A percentile compares a stretch with the other conserved stretches of the same genome.
These are phyloP conservation scores for Tetrapisispora namnaoensis DNA, from an alignment of 805 yeast genomes.

Conservation along the genomic window DNA sequence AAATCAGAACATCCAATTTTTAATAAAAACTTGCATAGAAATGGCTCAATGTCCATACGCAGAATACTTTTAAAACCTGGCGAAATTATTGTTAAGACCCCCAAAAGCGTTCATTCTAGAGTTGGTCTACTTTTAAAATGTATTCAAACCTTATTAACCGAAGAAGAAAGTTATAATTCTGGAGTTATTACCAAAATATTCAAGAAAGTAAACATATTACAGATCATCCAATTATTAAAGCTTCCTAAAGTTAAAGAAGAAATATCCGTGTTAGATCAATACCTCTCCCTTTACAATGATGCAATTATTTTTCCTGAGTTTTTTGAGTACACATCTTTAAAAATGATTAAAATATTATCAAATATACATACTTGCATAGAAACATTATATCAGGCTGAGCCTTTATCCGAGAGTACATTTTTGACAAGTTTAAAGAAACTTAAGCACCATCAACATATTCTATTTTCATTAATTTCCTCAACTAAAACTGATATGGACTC, in stretches of 20 bases:
- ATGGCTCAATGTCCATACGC: slow-evolving; percentile 7
- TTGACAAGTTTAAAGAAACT: neutral
- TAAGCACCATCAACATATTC: slow-evolving; percentile 1
- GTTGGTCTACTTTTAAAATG: slow-evolving; percentile 12
- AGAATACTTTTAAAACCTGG: slow-evolving; percentile 8
- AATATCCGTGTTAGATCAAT: slow-evolving; percentile 25
- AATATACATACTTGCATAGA: slow-evolving; percentile 15
- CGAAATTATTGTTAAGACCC: neutral
- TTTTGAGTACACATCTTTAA: slow-evolving; percentile 15
- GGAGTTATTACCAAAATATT: slow-evolving; percentile 19
- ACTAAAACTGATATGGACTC: slow-evolving; percentile 12
- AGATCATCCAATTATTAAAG: slow-evolving; percentile 24
- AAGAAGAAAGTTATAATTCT: slow-evolving; percentile 22
- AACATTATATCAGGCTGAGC: slow-evolving; percentile 5
- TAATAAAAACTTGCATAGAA: slow-evolving; percentile 1
- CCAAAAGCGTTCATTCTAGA: neutral
- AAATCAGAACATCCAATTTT: neutral
- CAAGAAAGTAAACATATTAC: slow-evolving; percentile 26
- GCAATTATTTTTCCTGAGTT: slow-evolving; percentile 27
- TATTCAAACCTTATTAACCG: slow-evolving; percentile 10
- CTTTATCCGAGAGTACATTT: neutral
- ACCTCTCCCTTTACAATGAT: slow-evolving; percentile 25
- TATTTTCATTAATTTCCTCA: slow-evolving; percentile 7
- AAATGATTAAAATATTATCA: slow-evolving; percentile 8
- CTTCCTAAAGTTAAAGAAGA: slow-evolving; percentile 9